Evolutionary conservation across 1,284 basidiomycete species (phyloP).

Genomic region (Agaricales sp.): DNA sequence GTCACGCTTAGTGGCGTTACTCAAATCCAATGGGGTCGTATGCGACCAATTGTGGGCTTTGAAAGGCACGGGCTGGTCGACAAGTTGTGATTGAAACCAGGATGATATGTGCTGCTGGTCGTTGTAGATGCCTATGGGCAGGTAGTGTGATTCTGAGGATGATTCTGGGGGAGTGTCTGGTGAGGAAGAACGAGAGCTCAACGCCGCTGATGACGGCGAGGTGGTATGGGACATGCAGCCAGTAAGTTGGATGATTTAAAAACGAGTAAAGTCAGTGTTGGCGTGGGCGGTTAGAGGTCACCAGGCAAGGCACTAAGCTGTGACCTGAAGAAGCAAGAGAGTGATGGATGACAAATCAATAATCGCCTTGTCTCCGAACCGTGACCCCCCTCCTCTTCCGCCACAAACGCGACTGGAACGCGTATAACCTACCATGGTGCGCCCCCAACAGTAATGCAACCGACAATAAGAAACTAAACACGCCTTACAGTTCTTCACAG

Average conservation of each 20-base stretch:
- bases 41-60: conserved; percentile 23
- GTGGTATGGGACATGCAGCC: conserved; percentile 21
- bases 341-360: neutral
- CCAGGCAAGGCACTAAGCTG: too few species aligned
- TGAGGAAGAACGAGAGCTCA: conserved; percentile 58
- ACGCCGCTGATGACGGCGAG: conserved; percentile 42
- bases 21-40: conserved; percentile 21
- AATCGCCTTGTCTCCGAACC: neutral
- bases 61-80: conserved; percentile 27
- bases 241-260: conserved; percentile 5
- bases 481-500: neutral
- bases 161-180: conserved; percentile 53
- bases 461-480: neutral
- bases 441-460: neutral
- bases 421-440: neutral
- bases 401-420: neutral
- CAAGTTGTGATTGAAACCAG: conserved; percentile 39
- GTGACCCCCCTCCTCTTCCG: neutral
- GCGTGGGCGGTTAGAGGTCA: too few species aligned
- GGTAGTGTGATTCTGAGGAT: conserved; percentile 34
- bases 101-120: conserved; percentile 41
- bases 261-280: conserved; percentile 1
- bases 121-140: conserved; percentile 36
- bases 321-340: too few species aligned
- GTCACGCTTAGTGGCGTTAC: conserved; percentile 30